Base-by-base conservation (phyloP, 108 stramenopile genomes). In the Fragilaria radians region DNA sequence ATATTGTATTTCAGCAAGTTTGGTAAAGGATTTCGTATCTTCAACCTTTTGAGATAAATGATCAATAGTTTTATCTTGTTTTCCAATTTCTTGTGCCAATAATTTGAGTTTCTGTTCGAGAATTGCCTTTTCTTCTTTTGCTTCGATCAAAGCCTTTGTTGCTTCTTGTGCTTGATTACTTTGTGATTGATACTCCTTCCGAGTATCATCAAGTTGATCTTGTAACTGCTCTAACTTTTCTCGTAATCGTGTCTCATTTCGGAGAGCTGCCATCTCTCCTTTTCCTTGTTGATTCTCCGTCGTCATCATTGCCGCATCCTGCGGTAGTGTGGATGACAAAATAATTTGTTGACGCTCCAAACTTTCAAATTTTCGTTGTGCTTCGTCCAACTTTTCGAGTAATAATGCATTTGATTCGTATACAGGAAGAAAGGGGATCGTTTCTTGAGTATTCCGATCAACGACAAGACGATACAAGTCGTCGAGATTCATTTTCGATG, bases 1-100 rank as follows among this genome's bases (percentile, higher is more conserved):
- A 54, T 82, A 85, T 76, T 93, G 91, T 48, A 82, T 73, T 60
- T 87, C 91, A 18, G 91, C 86, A 46, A 93, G 65, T 32, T 82
- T 67, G 18, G 82, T 69, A 27, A 70, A 48, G 5, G 79, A 73
- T 63, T 83, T 71, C 14, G 83, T 72, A 52, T 89, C 82, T 22
- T 71, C 66, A 5, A 87, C 33, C 67, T 93, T 65, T 11, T 68
- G 61, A 18, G 60, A 71, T 26, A 93, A 45, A 58, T 89, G 83
- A 48, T 75, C 61, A 2, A 78, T 74, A 42, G 82, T 72, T 23
- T 73, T 67, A 32, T 89, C 74, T 49, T 61, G 57, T 9, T 66
- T 55, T 4, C 60, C 57, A 17, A 62, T 28, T 55, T 85, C 81
- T 61, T 73, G 64, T 59, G 73, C 25, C 46, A 89, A 57, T 5